Percentiles rank a stretch among this genome's conserved stretches.
Conservation (phyloP, 2,329 filamentous ascomycete species). For the Sarocladiaceae sp. region DNA sequence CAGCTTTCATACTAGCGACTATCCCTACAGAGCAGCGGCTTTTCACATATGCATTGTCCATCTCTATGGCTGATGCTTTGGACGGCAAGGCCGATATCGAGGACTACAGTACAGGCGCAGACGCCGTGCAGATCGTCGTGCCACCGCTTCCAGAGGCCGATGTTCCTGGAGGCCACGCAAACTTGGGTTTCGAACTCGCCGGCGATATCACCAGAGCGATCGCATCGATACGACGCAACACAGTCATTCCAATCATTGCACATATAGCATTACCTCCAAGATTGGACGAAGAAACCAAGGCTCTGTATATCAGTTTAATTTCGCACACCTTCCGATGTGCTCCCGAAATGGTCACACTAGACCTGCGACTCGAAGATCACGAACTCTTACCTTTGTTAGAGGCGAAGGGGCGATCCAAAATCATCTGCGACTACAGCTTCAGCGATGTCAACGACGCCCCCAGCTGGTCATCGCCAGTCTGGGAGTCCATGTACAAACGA, state of each 20-base stretch:
- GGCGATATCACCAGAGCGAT: constrained; percentile 53
- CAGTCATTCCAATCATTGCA: constrained; percentile 55
- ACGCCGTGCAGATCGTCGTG: constrained; percentile 61
- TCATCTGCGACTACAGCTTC: constrained; percentile 54
- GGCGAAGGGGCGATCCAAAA: constrained; percentile 50
- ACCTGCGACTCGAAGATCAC: constrained; percentile 52
- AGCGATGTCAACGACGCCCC: constrained; percentile 34
- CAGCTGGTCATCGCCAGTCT: constrained; percentile 53
- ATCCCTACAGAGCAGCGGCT: constrained; percentile 55
- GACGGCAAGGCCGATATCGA: constrained; percentile 54
- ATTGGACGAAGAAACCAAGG: constrained; percentile 17
- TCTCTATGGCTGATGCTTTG: constrained; percentile 55
- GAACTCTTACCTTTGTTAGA: constrained; percentile 46
- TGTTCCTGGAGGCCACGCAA: constrained; percentile 23
- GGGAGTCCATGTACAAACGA: constrained; percentile 53
- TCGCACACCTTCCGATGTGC: constrained; percentile 42
- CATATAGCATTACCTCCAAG: constrained; percentile 37
- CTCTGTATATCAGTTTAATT: constrained; percentile 39
- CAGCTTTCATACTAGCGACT: constrained; percentile 60
- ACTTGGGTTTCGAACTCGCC: constrained; percentile 30
- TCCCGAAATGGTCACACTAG: constrained; percentile 60
- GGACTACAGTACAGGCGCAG: constrained; percentile 60
- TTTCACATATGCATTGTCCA: constrained; percentile 64
- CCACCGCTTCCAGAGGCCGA: neutral
- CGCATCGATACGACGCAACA: constrained; percentile 57